Base-by-base conservation (phyloP, 2,329 filamentous ascomycete genomes). In the Exophiala aquamarina region DNA sequence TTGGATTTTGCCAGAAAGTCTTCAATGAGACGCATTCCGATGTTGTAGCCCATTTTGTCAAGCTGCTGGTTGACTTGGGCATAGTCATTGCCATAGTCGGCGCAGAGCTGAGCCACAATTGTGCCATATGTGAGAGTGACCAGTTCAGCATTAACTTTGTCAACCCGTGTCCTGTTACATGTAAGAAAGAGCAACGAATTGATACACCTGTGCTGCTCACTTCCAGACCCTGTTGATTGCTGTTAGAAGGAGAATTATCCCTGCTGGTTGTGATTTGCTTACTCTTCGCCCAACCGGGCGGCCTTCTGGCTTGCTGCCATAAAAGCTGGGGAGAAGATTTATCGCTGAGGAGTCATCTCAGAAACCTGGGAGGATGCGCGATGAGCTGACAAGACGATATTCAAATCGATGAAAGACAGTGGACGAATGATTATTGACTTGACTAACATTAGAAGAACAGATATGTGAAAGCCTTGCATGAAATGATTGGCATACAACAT, bases 11-110 rank as follows among this genome's bases (percentile, higher is more conserved):
- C 93, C 14, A 98, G 82, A 63, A 96, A 98, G 70, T 98, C 93
- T 62, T 98, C 93, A 59, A 98, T 96, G 57, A 98, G 73, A 29
- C 93, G 87, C 63, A 97, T 77, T 20, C 93, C 93, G 56, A 98
- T 98, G 63, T 97, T 97, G 73, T 97, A 96, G 45, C 93, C 93
- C 93, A 98, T 98, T 72, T 92, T 94, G 66, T 98, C 93, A 35
- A 98, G 79, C 68, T 98, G 93, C 68, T 92, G 90, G 73, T 98
- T 98, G 66, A 98, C 92, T 67, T 97, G 90, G 41, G 82, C 76
- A 66, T 98, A 98, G 71, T 97, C 89, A 61, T 82, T 84, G 61
- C 96, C 90, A 66, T 92, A 95, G 74, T 98, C 93, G 69, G 92
- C 92, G 75, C 92, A 97, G 57, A 98, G 77, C 68, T 97, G 92